These are phyloP conservation scores for Pezicula carpinea DNA, from an alignment of 2,329 filamentous ascomycete species.

Conservation along the genomic window DNA sequence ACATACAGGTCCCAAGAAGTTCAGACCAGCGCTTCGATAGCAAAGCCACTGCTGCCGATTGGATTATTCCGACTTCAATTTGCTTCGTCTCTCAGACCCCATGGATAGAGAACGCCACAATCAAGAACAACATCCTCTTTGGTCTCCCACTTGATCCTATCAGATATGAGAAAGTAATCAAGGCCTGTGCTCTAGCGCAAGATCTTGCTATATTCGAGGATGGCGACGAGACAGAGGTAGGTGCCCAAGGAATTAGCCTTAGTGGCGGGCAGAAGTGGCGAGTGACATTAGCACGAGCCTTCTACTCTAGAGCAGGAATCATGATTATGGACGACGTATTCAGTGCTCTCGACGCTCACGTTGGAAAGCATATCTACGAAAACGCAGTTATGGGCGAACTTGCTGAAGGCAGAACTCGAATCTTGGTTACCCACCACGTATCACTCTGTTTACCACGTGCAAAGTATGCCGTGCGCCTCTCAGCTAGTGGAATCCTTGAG, in stretches of 20 bases:
- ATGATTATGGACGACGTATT: constrained; percentile 79
- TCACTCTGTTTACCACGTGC: constrained; percentile 63
- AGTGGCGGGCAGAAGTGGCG: constrained; percentile 81
- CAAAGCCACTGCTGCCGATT: constrained; percentile 54
- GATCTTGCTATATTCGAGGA: constrained; percentile 71
- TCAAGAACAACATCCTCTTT: constrained; percentile 73
- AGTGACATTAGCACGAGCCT: constrained; percentile 69
- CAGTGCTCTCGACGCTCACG: constrained; percentile 73
- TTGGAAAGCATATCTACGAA: constrained; percentile 72
- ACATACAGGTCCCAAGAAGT: constrained; percentile 49
- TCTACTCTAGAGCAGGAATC: constrained; percentile 75
- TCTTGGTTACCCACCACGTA: constrained; percentile 76
- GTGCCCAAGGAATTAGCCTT: constrained; percentile 76
- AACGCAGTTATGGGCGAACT: constrained; percentile 68
- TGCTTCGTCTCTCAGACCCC: constrained; percentile 74
- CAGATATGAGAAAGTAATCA: constrained; percentile 64
- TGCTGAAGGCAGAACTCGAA: constrained; percentile 62
- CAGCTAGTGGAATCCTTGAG: constrained; percentile 59
- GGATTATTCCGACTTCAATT: constrained; percentile 62
- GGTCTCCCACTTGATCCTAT: constrained; percentile 62
- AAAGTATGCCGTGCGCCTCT: constrained; percentile 67
- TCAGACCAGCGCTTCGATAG: constrained; percentile 52
- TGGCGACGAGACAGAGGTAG: constrained; percentile 74
- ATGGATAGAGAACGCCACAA: constrained; percentile 77
- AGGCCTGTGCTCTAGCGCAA: constrained; percentile 66